These are phyloP conservation scores for Ogataea degrootiae DNA, from an alignment of 805 yeast species.

Conservation along the genomic window DNA sequence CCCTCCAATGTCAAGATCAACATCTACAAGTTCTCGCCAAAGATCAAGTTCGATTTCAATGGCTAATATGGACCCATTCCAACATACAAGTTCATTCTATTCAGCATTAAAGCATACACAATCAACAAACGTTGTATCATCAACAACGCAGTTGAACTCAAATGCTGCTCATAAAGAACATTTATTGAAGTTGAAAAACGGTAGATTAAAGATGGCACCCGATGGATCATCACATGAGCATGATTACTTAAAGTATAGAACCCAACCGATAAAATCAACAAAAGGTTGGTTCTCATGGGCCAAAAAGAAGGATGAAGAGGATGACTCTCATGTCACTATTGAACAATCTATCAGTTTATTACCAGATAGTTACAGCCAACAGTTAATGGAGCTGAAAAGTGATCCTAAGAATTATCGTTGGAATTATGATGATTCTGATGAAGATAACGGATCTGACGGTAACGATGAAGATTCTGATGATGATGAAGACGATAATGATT, in stretches of 20 bases:
- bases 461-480: conserved; percentile 23
- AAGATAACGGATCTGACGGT: conserved; percentile 13
- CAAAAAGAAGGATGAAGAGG: conserved; percentile 29
- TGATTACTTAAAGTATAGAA: conserved; percentile 30
- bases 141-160: conserved; percentile 13
- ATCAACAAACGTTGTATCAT: conserved; percentile 15
- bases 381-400: conserved; percentile 30
- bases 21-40: conserved; percentile 12
- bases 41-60: conserved; percentile 21
- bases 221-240: conserved; percentile 32
- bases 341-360: conserved; percentile 32
- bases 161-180: conserved; percentile 20
- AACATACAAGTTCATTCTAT: conserved; percentile 8
- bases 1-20: conserved; percentile 20
- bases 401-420: conserved; percentile 35
- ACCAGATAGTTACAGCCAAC: conserved; percentile 32
- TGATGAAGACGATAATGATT: conserved; percentile 29
- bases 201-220: conserved; percentile 25
- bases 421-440: conserved; percentile 35
- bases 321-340: conserved; percentile 18
- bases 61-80: conserved; percentile 13
- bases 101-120: conserved; percentile 23
- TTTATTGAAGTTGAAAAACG: conserved; percentile 22
- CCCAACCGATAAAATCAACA: conserved; percentile 26
- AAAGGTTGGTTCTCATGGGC: conserved; percentile 30